Conservation (phyloP, 441 rosid genomes). For the Aleurites moluccanus region DNA sequence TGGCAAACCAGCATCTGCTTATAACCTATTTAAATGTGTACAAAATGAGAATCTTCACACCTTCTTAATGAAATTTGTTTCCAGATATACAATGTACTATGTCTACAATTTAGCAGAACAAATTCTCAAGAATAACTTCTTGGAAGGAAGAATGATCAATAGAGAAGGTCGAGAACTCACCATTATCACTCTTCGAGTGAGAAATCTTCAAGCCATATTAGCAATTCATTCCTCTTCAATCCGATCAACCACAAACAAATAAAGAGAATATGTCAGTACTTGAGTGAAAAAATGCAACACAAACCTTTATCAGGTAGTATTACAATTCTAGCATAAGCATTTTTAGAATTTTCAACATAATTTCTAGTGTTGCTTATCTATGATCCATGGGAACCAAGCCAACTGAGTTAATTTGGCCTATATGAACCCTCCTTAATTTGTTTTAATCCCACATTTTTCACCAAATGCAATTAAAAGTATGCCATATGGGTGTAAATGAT, state of each 20-base stretch:
- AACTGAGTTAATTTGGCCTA: too few species aligned
- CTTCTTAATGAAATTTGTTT: not conserved
- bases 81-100: not conserved
- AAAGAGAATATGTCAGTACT: slow-evolving; percentile 10
- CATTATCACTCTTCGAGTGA: slow-evolving; percentile 34
- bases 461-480: too few species aligned
- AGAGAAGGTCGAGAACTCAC: not conserved
- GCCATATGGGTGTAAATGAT: too few species aligned
- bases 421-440: too few species aligned
- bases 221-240: slow-evolving; percentile 79
- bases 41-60: not conserved
- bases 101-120: not conserved
- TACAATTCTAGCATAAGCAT: too few species aligned
- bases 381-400: too few species aligned
- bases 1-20: not conserved
- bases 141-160: not conserved
- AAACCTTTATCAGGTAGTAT: too few species aligned
- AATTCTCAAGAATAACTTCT: not conserved
- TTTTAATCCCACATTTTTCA: too few species aligned
- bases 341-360: too few species aligned
- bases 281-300: too few species aligned
- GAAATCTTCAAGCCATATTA: slow-evolving; percentile 84
- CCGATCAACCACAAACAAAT: slow-evolving; percentile 12
- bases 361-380: too few species aligned
- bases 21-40: not conserved